Conservation (phyloP, 2,329 filamentous ascomycete genomes). For the Beauveria australis region DNA sequence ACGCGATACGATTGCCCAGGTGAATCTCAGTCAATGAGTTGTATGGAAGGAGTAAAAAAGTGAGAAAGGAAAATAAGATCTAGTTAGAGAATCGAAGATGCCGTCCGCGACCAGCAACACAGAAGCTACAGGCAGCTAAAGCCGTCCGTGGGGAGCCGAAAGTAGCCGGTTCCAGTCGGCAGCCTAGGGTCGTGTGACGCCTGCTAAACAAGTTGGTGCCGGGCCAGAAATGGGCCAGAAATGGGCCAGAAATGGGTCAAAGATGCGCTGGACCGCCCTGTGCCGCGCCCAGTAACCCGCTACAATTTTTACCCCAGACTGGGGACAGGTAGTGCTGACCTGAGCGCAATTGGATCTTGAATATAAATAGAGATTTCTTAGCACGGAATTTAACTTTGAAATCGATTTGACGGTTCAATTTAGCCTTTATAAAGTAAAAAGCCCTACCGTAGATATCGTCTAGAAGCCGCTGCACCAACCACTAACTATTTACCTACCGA, state of each 20-base stretch:
- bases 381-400: too few species aligned
- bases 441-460: neutral
- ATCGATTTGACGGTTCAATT: too few species aligned
- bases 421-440: too few species aligned
- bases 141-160: slow-evolving; percentile 25
- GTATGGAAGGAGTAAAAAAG: slow-evolving; percentile 8
- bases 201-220: neutral
- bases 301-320: slow-evolving; percentile 3
- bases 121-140: slow-evolving; percentile 3
- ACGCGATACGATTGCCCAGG: neutral
- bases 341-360: too few species aligned
- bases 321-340: neutral
- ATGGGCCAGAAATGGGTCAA: neutral
- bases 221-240: neutral
- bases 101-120: slow-evolving; percentile 1
- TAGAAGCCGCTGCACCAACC: neutral
- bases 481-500: neutral
- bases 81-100: neutral
- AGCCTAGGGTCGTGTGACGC: neutral
- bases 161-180: slow-evolving; percentile 19
- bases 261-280: slow-evolving; percentile 1
- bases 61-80: neutral
- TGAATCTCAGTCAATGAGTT: slow-evolving; percentile 1
- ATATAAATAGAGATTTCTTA: too few species aligned
- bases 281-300: neutral